Evolutionary conservation across 768 basidiomycete species (phyloP), one percentile per base, ranked within the genome.

Genomic region (Filobasidium wieringae): DNA sequence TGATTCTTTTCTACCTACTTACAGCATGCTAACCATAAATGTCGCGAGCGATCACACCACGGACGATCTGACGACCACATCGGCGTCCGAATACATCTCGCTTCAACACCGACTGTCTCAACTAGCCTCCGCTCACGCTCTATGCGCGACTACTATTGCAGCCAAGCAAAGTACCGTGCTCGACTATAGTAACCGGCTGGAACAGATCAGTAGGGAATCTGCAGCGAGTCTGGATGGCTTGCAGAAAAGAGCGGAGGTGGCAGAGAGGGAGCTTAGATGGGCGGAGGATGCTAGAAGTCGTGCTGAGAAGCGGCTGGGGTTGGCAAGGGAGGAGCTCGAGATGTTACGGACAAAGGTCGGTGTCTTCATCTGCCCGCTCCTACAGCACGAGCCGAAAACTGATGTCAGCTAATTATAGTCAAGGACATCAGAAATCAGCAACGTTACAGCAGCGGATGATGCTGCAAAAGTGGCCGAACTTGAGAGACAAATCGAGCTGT

Each of bases 241-340:
- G 32, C 63, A 57, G 11, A 61, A 58, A 33, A 56, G 60, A 17
- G 26, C 53, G 19, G 56, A 63, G 26, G 66, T 64, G 26, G 60
- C 63, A n/a, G 68, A 70, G 61, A 57, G 72, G 26, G 68, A 71
- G 36, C 32, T 62, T 26, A 53, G 72, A 22, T 73, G 72, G 72
- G 70, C 70, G 4, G 68, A 65, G 29, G 70, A 70, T 36, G 68
- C 68, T 2, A 40, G 70, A 22, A 61, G 45, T 0, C 55, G 37
- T 24, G 68, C 68, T 14, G 72, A 73, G 55, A 57, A 60, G 52
- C 50, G 64, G 31, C 67, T 71, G 51, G 39, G 63, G 39, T 39
- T 70, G 36, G 67, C 66, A 2, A 65, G 60, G 56, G 54, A 64
- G 37, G 64, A 70, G 47, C 52, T 62, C 19, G 66, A 65, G 40